phyloP scores from a whole-genome alignment of 2,329 filamentous ascomycete species.

The Podosphaera fusca region DNA sequence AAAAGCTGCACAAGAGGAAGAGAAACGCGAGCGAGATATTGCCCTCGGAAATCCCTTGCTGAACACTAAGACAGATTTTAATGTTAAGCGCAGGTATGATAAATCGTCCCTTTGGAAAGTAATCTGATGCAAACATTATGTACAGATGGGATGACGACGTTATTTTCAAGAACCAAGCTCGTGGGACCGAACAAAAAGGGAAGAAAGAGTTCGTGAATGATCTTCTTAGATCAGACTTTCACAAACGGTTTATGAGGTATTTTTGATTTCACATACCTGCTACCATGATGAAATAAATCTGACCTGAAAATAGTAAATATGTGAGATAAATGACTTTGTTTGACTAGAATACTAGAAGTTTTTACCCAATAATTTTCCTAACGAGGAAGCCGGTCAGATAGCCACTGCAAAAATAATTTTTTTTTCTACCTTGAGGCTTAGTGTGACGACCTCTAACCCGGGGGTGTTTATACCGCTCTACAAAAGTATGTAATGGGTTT shows the following conservation, averaged over 20 bases:
- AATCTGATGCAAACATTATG: conserved; percentile 4
- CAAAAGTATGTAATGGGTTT: no score
- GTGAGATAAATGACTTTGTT: conserved; percentile 13
- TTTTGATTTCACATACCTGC: conserved; percentile 4
- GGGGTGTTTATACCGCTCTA: no score
- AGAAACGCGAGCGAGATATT: conserved; percentile 67
- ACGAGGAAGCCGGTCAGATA: no score
- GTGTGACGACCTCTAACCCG: no score
- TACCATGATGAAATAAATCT: neutral
- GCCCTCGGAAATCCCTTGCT: conserved; percentile 80
- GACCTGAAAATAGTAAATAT: conserved; percentile 14
- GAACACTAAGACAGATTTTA: conserved; percentile 62
- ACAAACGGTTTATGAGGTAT: conserved; percentile 75
- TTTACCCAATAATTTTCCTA: no score
- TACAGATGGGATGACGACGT: conserved; percentile 88
- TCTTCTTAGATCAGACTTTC: conserved; percentile 81
- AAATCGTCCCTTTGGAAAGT: neutral
- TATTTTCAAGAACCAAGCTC: conserved; percentile 95
- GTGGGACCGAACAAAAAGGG: conserved; percentile 77
- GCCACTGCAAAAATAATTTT: no score
- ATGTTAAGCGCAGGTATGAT: conserved; percentile 46
- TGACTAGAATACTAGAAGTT: neutral
- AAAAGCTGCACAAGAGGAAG: conserved; percentile 57
- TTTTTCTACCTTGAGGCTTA: no score
- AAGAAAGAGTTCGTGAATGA: conserved; percentile 97